Conservation (phyloP, 208 protist genomes). For the Histomonas meleagridis region DNA sequence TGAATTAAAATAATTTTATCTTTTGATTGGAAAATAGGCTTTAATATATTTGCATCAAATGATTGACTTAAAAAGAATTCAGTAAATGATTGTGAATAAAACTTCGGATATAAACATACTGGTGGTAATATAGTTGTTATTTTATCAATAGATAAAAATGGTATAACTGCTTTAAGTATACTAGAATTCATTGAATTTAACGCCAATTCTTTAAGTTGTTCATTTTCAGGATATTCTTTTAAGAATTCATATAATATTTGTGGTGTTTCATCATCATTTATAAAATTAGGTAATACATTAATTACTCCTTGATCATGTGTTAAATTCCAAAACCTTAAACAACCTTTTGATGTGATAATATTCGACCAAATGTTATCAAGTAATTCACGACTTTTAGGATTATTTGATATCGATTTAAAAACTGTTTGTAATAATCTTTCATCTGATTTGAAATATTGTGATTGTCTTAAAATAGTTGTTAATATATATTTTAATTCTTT, state of each 20-base stretch:
- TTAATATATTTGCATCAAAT: background rate
- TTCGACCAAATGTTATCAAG: background rate
- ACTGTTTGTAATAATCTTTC: background rate
- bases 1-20: too few species aligned
- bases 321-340: background rate
- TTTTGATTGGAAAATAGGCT: background rate
- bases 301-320: background rate
- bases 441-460: background rate
- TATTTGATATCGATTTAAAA: background rate
- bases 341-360: background rate
- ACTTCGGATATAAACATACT: constrained; percentile 4
- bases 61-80: background rate
- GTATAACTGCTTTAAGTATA: background rate
- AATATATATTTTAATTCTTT: background rate
- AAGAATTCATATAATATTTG: background rate
- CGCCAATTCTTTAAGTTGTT: background rate
- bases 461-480: background rate
- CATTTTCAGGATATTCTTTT: background rate
- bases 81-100: background rate
- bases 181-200: background rate
- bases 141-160: background rate
- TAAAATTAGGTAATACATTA: background rate
- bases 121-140: background rate
- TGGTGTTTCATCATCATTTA: background rate
- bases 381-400: background rate